Percentiles rank a stretch among this genome's conserved stretches.
phyloP scores from a whole-genome alignment of 2,329 filamentous ascomycete genomes.

The Aspergillus floridensis region DNA sequence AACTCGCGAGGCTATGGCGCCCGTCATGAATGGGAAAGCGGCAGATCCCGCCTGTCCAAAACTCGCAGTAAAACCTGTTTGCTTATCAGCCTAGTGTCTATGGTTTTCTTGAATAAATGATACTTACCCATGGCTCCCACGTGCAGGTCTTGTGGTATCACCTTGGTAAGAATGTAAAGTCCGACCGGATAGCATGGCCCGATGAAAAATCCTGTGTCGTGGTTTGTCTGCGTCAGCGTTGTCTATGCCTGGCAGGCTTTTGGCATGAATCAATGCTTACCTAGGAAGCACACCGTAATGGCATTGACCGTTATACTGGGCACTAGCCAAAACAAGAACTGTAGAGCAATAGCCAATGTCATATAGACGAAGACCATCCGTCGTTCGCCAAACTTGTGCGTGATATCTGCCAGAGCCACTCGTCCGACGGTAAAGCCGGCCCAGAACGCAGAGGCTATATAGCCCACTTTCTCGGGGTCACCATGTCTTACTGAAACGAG shows the following conservation, averaged over 20 bases:
- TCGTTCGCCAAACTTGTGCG: slow-evolving; percentile 23
- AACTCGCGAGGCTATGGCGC: slow-evolving; percentile 22
- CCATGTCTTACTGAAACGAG: slow-evolving; percentile 23
- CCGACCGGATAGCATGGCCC: slow-evolving; percentile 28
- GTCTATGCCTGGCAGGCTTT: background rate
- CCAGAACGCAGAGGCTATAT: slow-evolving; percentile 26
- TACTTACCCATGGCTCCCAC: slow-evolving; percentile 24
- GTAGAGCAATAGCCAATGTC: slow-evolving; percentile 18
- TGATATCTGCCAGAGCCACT: slow-evolving; percentile 23
- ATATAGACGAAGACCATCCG: slow-evolving; percentile 24
- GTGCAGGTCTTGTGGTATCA: slow-evolving; percentile 23
- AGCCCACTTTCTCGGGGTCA: slow-evolving; percentile 23
- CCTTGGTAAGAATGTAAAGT: slow-evolving; percentile 23
- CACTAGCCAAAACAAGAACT: slow-evolving; percentile 25
- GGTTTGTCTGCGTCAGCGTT: background rate
- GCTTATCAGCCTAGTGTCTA: slow-evolving; percentile 1
- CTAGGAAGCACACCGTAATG: slow-evolving; percentile 23
- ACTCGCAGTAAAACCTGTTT: slow-evolving; percentile 23
- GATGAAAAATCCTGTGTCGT: slow-evolving; percentile 23
- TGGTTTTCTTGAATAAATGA: background rate
- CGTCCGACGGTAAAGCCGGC: slow-evolving; percentile 23
- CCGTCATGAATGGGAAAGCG: slow-evolving; percentile 26
- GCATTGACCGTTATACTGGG: slow-evolving; percentile 23
- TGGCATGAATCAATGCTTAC: slow-evolving; percentile 10
- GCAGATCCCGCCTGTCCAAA: slow-evolving; percentile 24